Evolutionary conservation across 352 stramenopile species (phyloP).

Genomic region (Blastocystis sp.): DNA sequence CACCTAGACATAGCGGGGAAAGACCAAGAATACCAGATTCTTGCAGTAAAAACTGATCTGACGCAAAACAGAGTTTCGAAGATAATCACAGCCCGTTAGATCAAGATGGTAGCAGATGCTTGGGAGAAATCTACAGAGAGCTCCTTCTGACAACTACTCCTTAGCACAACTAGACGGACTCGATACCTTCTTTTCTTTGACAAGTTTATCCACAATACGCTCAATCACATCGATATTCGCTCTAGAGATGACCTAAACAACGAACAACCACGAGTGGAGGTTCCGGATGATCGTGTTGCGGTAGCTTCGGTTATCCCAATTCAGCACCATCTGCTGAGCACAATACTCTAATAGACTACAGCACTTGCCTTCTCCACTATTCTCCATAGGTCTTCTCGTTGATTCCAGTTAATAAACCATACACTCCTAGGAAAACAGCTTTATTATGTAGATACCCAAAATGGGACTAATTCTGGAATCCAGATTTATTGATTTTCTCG

Average conservation of each 20-base stretch:
- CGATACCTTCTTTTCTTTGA: slow-evolving; percentile 39
- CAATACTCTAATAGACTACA: slow-evolving; percentile 46
- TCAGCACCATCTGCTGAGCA: slow-evolving; percentile 7
- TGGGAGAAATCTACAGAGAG: slow-evolving; percentile 39
- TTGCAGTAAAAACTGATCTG: slow-evolving; percentile 60
- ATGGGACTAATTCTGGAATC: no score
- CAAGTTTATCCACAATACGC: not conserved
- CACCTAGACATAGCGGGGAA: not conserved
- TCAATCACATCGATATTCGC: slow-evolving; percentile 37
- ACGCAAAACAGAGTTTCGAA: slow-evolving; percentile 43
- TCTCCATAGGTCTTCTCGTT: not conserved
- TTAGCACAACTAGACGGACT: not conserved
- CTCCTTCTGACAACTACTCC: slow-evolving; percentile 35
- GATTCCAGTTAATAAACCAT: not conserved
- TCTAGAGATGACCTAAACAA: not conserved
- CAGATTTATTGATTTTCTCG: no score
- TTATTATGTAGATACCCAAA: not conserved
- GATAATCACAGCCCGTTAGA: slow-evolving; percentile 40
- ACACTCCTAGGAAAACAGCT: not conserved
- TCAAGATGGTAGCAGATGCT: slow-evolving; percentile 40
- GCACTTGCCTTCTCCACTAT: not conserved
- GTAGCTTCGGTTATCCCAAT: slow-evolving; percentile 46
- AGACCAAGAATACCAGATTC: not conserved
- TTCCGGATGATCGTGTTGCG: not conserved
- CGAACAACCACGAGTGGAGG: not conserved